Evolutionary conservation across 1,284 basidiomycete species (phyloP), one percentile per base, ranked within the genome.

Genomic region (Ganoderma meredithae): DNA sequence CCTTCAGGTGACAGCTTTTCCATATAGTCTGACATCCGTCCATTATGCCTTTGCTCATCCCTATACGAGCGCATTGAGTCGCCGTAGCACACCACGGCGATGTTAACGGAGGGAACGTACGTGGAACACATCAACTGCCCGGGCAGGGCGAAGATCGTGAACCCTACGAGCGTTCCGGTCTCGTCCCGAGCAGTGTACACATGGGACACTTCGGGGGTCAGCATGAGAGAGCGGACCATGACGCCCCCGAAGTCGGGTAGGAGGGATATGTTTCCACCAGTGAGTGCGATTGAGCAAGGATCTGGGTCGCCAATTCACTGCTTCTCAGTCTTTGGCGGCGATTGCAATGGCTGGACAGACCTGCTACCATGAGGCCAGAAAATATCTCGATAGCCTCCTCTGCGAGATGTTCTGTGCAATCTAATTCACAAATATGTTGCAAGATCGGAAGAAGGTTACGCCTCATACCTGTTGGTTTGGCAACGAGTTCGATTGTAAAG

Each of bases 111-210:
- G 27, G 8, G 1, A 19, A 62, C 65, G 43, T 12, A 72, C 71
- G 68, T 72, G 0, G 68, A 69, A 40, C 60, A 61, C 12, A 69
- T 53, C 49, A 68, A 62, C 55, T 72, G 68, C 1, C 71, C 71
- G 0, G 71, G 71, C 3, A 69, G 59, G 3, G 65, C 40, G 22
- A 72, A 74, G 2, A 70, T n/a, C 0, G 68, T 64, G 58, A 67
- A 74, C 0, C 71, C 73, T 0, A 71, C 65, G 17, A 74, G 65
- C 0, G 25, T 33, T 15, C 72, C 71, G 8, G 36, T 44, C 43
- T 68, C 71, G 44, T 74, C 68, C 19, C 68, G 60, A 12, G 72
- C 72, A 12, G 62, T 69, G 61, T 64, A 74, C 40, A 69, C 52
- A 10, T 74, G 68, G 0, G 64, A 64, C 1, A 66, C 63, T 1